Evolutionary conservation across 208 protist genomes (phyloP), one percentile per base, ranked within the genome.

Genomic region (Leishmania tropica): DNA sequence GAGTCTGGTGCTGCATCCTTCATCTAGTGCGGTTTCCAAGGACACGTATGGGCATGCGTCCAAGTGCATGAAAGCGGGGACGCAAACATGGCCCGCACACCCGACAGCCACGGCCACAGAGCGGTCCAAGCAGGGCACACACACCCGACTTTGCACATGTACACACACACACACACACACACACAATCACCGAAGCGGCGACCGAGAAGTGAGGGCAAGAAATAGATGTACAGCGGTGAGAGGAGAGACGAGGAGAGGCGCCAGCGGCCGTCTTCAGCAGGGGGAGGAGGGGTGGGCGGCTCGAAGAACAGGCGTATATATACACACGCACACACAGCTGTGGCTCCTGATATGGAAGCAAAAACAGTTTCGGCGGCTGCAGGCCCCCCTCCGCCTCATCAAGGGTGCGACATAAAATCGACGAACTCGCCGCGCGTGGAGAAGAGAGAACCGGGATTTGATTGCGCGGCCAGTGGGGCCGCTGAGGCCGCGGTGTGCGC

Each of bases 321-420:
- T 45, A 35, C 45, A 74, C 28, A 74, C 42, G 54, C 70, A 74
- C 28, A 37, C 70, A 53, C 6, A 3, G 28, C 24, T 45, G 67
- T 3, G 42, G 67, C 17, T 31, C 67, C 40, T 31, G 40, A 5
- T 47, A 21, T n/a, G n/a, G 13, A 54, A 3, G 31, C 6, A 37
- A 74, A 11, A 48, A 21, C 42, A 10, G 1, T 21, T 47, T 10
- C 70, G 3, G 67, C 3, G 21, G 67, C 67, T 48, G 67, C 40
- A 21, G 21, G 40, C 7, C 21, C 17, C 15, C 51, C 40, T 72
- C 21, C 21, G 3, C 45, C 15, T 42, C 67, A 8, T 78, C 48
- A 86, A 24, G 74, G 83, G n/a, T 83, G 78, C 11, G 78, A 70
- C 17, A 86, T 56, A 31, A 86, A 37, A 53, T 83, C 83, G 17